A percentile compares a stretch with the other conserved stretches of the same genome.
phyloP scores from a whole-genome alignment of 2,329 filamentous ascomycete genomes.

The Phyllosticta citrichinensis region DNA sequence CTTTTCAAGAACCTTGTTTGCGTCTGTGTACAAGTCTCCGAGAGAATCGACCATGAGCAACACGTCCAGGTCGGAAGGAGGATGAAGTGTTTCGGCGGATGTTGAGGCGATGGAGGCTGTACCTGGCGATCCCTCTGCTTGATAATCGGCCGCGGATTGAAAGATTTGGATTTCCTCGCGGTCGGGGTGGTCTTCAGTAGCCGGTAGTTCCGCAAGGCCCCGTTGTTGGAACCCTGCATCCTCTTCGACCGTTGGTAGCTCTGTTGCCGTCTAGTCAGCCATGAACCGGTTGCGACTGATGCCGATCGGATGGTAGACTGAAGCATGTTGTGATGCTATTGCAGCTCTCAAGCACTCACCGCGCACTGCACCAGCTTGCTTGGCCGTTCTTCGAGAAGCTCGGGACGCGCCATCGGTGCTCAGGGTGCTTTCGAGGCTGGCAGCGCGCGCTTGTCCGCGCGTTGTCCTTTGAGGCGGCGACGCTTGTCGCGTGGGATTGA shows the following conservation, averaged over 20 bases:
- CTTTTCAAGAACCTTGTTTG: constrained; percentile 22
- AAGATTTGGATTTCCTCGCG: not conserved
- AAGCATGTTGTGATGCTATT: not conserved
- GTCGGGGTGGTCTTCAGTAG: not conserved
- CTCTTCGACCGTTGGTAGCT: constrained; percentile 13
- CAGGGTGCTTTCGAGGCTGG: constrained; percentile 18
- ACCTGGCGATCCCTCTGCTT: constrained; percentile 24
- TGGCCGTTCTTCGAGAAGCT: constrained; percentile 16
- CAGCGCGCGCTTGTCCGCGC: constrained; percentile 19
- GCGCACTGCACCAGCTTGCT: constrained; percentile 13
- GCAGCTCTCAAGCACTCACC: not conserved
- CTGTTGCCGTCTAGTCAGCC: not conserved
- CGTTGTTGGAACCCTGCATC: constrained; percentile 13
- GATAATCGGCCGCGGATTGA: not conserved
- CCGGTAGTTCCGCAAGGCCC: constrained; percentile 11
- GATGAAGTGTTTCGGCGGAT: constrained; percentile 22
- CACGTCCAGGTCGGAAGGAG: constrained; percentile 24
- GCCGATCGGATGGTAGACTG: not conserved
- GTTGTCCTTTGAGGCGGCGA: constrained; percentile 13
- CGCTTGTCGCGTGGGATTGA: constrained; percentile 16
- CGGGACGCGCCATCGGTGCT: constrained; percentile 14
- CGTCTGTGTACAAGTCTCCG: constrained; percentile 24
- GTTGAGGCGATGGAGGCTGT: constrained; percentile 35
- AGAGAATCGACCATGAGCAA: constrained; percentile 33
- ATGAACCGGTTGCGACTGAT: not conserved